Evolutionary conservation across 2,329 filamentous ascomycete genomes (phyloP).

Genomic region (Talaromyces rugulosus): DNA sequence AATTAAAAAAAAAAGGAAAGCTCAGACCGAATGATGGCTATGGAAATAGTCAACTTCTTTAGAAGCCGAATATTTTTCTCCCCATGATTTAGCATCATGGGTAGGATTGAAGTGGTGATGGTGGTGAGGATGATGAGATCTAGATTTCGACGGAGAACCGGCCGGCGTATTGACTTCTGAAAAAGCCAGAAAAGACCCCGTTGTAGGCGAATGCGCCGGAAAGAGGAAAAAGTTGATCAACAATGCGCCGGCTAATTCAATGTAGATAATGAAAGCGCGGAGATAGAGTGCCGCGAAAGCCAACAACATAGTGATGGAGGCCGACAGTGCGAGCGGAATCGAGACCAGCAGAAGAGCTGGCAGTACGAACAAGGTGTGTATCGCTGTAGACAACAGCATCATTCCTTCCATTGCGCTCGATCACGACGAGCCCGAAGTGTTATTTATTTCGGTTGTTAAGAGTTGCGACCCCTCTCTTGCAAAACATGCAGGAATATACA

Average conservation of each 20-base stretch:
- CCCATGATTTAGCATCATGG: not conserved
- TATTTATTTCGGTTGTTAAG: not conserved
- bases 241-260: slow-evolving; percentile 58
- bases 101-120: not conserved
- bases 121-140: not conserved
- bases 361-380: slow-evolving; percentile 46
- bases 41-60: slow-evolving; percentile 5
- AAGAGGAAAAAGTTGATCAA: slow-evolving; percentile 31
- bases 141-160: not conserved
- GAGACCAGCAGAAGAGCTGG: slow-evolving; percentile 62
- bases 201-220: slow-evolving; percentile 6
- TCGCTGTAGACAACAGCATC: slow-evolving; percentile 21
- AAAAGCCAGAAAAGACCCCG: slow-evolving; percentile 9
- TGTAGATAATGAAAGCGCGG: slow-evolving; percentile 58
- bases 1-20: not conserved
- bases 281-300: slow-evolving; percentile 60
- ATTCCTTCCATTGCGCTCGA: not conserved
- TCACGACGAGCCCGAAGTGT: not conserved
- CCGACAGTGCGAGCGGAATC: slow-evolving; percentile 60
- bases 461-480: not conserved
- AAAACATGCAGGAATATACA: not conserved
- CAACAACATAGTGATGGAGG: slow-evolving; percentile 59
- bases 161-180: slow-evolving; percentile 7
- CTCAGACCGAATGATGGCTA: not conserved
- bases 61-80: not conserved